Evolutionary conservation across 2,329 filamentous ascomycete species (phyloP), one percentile per base, ranked within the genome.

Genomic region (Aspergillus awamori): DNA sequence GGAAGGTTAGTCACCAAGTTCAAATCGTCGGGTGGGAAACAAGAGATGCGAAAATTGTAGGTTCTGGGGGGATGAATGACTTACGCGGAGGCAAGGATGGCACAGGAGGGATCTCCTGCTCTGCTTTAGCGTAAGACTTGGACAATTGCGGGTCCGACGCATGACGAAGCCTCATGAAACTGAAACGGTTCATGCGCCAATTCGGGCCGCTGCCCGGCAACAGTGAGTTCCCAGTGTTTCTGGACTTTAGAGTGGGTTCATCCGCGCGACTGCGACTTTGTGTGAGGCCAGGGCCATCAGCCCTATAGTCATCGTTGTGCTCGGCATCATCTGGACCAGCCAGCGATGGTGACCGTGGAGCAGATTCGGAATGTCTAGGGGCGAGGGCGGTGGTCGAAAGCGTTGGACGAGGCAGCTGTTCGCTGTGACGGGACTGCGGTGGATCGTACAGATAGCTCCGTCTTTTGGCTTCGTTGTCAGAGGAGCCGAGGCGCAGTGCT

Each of bases 111-210:
- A 71, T 67, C 66, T 86, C 87, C 82, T 84, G 78, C 79, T 84
- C 73, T 81, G 87, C 72, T 85, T 82, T 69, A 82, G 87, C 70
- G 74, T 89, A 93, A 56, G 89, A 89, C 74, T 87, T 82, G 10
- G 92, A 92, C 63, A 98, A 80, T 76, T 97, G 93, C 54, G 93
- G 90, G 79, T 98, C 94, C 8, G 93, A 97, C 63, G 92, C 93
- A 84, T 97, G 93, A 71, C 93, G 90, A 75, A 95, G 93, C 72
- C 89, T 89, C 79, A 97, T 81, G 76, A 96, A 76, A 70, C 83
- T 87, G 75, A 89, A 87, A 59, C 85, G 80, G 67, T 84, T 77
- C 48, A 75, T 72, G 60, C 71, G 71, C 63, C 69, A 58, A 53
- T 65, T 71, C 26, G 73, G 65, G 43, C 67, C 62, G 22, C 71